These are phyloP conservation scores for Saitozyma podzolica DNA, from an alignment of 768 basidiomycete genomes.

Conservation along the genomic window DNA sequence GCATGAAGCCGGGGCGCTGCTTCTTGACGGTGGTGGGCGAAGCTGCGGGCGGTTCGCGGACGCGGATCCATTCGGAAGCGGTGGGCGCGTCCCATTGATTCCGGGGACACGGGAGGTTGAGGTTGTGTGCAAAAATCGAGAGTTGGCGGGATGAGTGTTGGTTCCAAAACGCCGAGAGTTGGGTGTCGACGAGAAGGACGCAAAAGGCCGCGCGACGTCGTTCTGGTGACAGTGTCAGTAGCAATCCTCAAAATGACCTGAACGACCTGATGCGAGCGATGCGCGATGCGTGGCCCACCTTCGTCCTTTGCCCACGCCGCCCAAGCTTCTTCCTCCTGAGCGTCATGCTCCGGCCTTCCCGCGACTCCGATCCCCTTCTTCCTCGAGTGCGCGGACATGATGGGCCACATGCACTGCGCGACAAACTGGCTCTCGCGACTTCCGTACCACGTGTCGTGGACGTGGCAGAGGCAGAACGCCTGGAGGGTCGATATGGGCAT, in stretches of 20 bases:
- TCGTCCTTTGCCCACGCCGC: conserved; percentile 39
- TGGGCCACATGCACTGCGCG: conserved; percentile 43
- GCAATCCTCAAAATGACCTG: too few relatives aligned
- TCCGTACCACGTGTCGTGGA: conserved; percentile 40
- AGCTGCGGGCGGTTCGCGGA: conserved; percentile 5
- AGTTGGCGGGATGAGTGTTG: conserved; percentile 39
- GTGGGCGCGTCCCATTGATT: conserved; percentile 35
- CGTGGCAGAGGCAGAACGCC: conserved; percentile 35
- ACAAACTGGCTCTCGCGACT: conserved; percentile 31
- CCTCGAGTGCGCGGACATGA: conserved; percentile 37
- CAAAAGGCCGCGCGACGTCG: conserved; percentile 40
- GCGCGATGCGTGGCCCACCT: conserved; percentile 19
- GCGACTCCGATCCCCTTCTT: conserved; percentile 44
- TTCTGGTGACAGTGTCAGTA: conserved; percentile 18
- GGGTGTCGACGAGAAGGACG: conserved; percentile 39
- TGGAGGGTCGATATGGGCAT: conserved; percentile 34
- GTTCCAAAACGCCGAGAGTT: conserved; percentile 41
- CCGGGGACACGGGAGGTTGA: conserved; percentile 32
- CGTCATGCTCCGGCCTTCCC: conserved; percentile 24
- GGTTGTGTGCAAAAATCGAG: conserved; percentile 41
- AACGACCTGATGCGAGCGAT: background rate
- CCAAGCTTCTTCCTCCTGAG: conserved; percentile 33
- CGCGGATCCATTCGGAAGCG: conserved; percentile 30
- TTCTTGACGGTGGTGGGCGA: conserved; percentile 1
- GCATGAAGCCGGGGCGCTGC: conserved; percentile 19